Evolutionary conservation across 768 basidiomycete genomes (phyloP).

Genomic region (Pisolithus albus): DNA sequence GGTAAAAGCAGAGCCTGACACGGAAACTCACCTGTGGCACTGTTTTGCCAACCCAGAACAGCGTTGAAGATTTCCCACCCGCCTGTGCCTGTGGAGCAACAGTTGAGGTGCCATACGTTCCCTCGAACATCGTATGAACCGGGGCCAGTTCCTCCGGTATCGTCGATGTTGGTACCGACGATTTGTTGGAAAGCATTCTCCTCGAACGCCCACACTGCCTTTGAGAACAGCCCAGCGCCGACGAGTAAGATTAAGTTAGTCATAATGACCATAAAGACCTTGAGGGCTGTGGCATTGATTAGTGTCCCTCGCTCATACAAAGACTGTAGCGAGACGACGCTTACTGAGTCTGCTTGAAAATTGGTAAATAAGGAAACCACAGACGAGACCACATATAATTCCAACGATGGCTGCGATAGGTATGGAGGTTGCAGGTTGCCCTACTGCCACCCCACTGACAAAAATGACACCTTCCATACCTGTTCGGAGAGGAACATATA

Average conservation of each 20-base stretch:
- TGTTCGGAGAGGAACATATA: constrained; percentile 15
- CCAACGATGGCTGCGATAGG: constrained; percentile 89
- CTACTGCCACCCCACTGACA: constrained; percentile 88
- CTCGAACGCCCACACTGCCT: constrained; percentile 68
- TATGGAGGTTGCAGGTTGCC: constrained; percentile 73
- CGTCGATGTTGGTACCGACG: constrained; percentile 71
- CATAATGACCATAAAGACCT: constrained; percentile 85
- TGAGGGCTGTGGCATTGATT: constrained; percentile 47
- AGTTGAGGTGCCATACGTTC: constrained; percentile 84
- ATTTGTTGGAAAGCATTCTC: constrained; percentile 55
- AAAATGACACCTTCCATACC: constrained; percentile 89
- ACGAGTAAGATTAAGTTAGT: constrained; percentile 90
- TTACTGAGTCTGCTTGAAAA: constrained; percentile 50
- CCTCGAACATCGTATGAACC: constrained; percentile 78
- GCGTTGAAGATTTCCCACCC: constrained; percentile 83
- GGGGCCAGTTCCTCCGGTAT: constrained; percentile 64
- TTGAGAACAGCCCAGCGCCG: constrained; percentile 89
- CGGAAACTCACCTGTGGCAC: constrained; percentile 49
- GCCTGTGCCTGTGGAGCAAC: constrained; percentile 59
- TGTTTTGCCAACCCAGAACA: constrained; percentile 86
- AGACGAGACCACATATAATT: constrained; percentile 64
- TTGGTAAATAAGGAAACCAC: constrained; percentile 73
- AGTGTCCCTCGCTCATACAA: background rate
- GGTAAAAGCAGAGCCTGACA: background rate
- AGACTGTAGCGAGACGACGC: background rate